Base-by-base conservation (phyloP, 208 protist species). In the Leishmania turanica region DNA sequence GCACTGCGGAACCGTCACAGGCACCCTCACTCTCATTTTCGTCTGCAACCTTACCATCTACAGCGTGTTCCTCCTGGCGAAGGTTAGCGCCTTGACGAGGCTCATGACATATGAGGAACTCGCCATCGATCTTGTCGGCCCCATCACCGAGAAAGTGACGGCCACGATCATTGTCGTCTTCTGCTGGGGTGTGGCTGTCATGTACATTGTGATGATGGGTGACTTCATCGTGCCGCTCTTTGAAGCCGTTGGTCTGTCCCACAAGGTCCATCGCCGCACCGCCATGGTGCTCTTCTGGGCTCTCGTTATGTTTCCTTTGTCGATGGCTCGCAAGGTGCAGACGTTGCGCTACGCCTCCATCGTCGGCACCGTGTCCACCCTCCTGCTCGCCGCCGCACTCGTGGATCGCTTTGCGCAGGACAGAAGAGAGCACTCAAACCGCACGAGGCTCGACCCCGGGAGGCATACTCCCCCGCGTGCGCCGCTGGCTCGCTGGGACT, bases 181-280 rank as follows among this genome's bases (percentile, higher is more conserved):
- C 75, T 97, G 94, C 78, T 96, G 90, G 87, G 92, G 94, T 56
- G 87, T 91, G 47, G 90, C 91, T 42, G 90, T 97, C n/a, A 91
- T 95, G 83, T 97, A 95, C 78, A 82, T 97, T 31, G 92, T 97
- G 27, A 90, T 95, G 31, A 93, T 96, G 88, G 92, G 89, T 56
- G 92, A 97, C 84, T 93, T 96, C 73, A 71, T 96, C 40, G 79
- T 79, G 58, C 89, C 94, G 47, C 76, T 96, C 45, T 80, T 94
- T 19, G 74, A 76, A 21, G 70, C 78, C 13, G 47, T 87, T n/a
- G 82, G 85, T 15, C 60, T 94, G 31, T 27, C 65, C 27, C 31
- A 47, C 56, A 81, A 84, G 75, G 68, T 92, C 68, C 89, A 89
- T 54, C 81, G 92, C 40, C 75, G 87, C 58, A 74, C 77, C 3